Evolutionary conservation across 306 rosid species (phyloP), one percentile per base, ranked within the genome.

Genomic region (Cucurbita ficifolia): DNA sequence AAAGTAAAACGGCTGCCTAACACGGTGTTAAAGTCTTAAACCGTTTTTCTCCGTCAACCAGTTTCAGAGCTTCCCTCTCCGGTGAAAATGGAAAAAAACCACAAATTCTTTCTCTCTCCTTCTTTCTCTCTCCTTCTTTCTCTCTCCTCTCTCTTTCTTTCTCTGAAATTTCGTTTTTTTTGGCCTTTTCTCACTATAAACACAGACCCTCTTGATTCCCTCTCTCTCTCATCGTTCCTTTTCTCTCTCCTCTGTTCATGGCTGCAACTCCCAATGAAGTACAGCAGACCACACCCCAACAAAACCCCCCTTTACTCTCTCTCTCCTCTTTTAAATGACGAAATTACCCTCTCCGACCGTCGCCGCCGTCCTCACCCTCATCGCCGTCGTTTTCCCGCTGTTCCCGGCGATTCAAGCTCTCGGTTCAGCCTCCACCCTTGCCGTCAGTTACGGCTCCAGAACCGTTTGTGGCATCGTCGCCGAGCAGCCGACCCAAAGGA

Each of bases 351-450:
- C 69, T 73, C 35, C 82, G 60, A 64, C 29, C 68, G 0, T 3
- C 51, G 17, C 33, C 50, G 48, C 73, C 61, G 7, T 53, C 53
- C 21, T 74, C 48, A 21, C 65, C 45, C 7, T 77, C 72, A 33
- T 40, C 73, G 4, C 64, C 73, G 22, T 53, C 46, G 7, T 83
- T 39, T 42, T 83, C 78, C 10, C 11, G 39, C 1, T 59, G 10
- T 4, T 59, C 12, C 78, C 88, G 22, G 62, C 63, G 1, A 75
- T 80, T 35, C 55, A 75, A 78, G 90, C 89, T 49, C 79, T 90
- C 43, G 96, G 96, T 80, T 88, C 96, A 77, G 96, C 92, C 54
- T 76, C 84, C 43, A 88, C 98, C 51, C 81, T 93, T 14, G 88
- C 98, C 48, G 64, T 88, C 78, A 77, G 77, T 71, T 85, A 76